phyloP scores from a whole-genome alignment of 306 rosid genomes.

The Cicer cuneatum region DNA sequence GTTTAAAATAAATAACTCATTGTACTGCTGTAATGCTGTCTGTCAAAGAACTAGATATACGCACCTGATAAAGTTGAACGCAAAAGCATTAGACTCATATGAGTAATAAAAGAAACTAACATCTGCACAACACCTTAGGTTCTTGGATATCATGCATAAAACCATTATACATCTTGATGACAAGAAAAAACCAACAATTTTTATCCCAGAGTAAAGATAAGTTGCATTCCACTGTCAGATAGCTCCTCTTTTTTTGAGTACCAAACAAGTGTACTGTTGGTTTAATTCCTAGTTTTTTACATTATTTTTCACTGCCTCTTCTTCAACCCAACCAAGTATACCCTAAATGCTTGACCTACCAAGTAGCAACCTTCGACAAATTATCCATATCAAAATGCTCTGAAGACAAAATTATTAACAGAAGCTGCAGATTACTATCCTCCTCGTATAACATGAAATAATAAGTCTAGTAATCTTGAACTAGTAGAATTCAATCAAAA shows the following conservation, averaged over 20 bases:
- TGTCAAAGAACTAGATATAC: constrained; percentile 13
- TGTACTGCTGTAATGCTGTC: neutral
- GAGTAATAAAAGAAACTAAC: constrained; percentile 10
- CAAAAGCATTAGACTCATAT: constrained; percentile 32
- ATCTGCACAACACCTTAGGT: neutral
- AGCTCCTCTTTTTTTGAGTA: constrained; percentile 18
- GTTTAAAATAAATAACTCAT: constrained; percentile 17
- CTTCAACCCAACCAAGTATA: constrained; percentile 9
- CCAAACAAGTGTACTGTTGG: neutral
- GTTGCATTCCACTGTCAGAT: neutral
- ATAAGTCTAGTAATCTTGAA: constrained; percentile 30
- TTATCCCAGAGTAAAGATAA: neutral
- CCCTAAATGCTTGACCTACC: constrained; percentile 20
- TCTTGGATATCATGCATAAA: constrained; percentile 20
- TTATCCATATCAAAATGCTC: constrained; percentile 4
- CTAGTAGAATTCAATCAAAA: constrained; percentile 18
- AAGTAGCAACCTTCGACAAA: neutral
- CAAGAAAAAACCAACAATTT: neutral
- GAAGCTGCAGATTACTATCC: constrained; percentile 2
- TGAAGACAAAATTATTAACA: neutral
- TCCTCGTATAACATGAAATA: neutral
- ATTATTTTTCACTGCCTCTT: constrained; percentile 14
- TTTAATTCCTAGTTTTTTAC: neutral
- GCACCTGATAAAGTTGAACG: constrained; percentile 16
- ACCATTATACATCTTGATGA: constrained; percentile 17